These are phyloP conservation scores for Kuraishia cidri DNA, from an alignment of 805 yeast species.

Conservation along the genomic window DNA sequence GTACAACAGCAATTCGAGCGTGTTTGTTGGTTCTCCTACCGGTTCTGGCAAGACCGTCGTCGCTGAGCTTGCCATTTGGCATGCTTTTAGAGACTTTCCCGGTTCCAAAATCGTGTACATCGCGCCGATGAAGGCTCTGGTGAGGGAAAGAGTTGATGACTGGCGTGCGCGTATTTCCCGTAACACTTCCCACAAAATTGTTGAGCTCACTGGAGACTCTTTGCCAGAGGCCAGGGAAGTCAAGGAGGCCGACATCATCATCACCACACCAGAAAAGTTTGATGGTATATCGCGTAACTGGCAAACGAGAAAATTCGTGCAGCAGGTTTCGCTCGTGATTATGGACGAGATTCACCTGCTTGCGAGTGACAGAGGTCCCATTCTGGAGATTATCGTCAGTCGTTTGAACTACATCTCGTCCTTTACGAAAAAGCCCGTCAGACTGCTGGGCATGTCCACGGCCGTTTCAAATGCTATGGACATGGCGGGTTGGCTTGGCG, in stretches of 20 bases:
- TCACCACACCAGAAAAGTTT: constrained; percentile 81
- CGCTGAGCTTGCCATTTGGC: constrained; percentile 96
- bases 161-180: constrained; percentile 51
- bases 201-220: constrained; percentile 79
- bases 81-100: constrained; percentile 80
- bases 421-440: constrained; percentile 48
- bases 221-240: constrained; percentile 64
- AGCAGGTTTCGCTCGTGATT: constrained; percentile 63
- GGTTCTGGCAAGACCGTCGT: constrained; percentile 98
- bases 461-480: constrained; percentile 83
- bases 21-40: constrained; percentile 95
- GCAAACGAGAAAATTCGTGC: constrained; percentile 73
- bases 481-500: constrained; percentile 81
- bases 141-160: constrained; percentile 75
- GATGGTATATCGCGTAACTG: constrained; percentile 85
- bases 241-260: constrained; percentile 61
- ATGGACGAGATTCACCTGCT: constrained; percentile 83
- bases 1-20: constrained; percentile 70
- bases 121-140: constrained; percentile 87
- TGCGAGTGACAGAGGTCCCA: constrained; percentile 83
- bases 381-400: constrained; percentile 83
- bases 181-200: constrained; percentile 42
- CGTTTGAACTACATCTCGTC: constrained; percentile 69
- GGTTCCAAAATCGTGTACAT: constrained; percentile 74
- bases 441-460: constrained; percentile 74